Conservation (phyloP, 2,329 filamentous ascomycete species). For the Aspergillus fischeri region DNA sequence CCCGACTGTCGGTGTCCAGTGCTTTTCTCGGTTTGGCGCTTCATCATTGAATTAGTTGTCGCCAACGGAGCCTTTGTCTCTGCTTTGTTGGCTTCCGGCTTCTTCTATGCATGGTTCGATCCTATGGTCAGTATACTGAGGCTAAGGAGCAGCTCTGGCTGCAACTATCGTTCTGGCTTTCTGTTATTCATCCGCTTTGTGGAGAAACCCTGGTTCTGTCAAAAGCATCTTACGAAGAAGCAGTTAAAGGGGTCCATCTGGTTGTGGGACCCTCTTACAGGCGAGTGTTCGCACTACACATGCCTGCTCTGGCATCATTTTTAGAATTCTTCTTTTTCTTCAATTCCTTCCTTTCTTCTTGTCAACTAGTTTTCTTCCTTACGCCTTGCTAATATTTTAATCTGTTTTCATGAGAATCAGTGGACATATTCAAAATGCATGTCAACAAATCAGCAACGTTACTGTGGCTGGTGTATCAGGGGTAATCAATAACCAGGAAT, state of each 20-base stretch:
- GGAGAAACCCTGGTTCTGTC: neutral
- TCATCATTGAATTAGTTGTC: neutral
- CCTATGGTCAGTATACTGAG: constrained; percentile 24
- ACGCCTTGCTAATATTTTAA: constrained; percentile 11
- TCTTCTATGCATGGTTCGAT: constrained; percentile 29
- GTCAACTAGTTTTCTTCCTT: constrained; percentile 7
- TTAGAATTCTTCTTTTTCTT: constrained; percentile 5
- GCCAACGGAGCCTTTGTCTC: constrained; percentile 7
- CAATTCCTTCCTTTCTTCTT: constrained; percentile 6
- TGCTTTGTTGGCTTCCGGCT: constrained; percentile 7
- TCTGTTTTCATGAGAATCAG: constrained; percentile 9
- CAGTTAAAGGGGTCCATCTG: neutral
- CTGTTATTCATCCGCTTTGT: constrained; percentile 10
- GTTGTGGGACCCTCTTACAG: constrained; percentile 4
- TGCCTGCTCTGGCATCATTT: constrained; percentile 1
- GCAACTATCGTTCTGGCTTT: constrained; percentile 9
- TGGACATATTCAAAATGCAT: neutral
- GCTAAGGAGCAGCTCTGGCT: constrained; percentile 6
- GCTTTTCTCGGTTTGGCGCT: constrained; percentile 6
- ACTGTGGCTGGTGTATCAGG: neutral
- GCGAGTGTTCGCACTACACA: constrained; percentile 1
- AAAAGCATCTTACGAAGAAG: neutral
- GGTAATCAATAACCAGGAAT: neutral
- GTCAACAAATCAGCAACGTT: neutral
- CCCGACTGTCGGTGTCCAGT: neutral